Conservation (phyloP, 2,329 filamentous ascomycete genomes). For the Fusarium ambrosium region DNA sequence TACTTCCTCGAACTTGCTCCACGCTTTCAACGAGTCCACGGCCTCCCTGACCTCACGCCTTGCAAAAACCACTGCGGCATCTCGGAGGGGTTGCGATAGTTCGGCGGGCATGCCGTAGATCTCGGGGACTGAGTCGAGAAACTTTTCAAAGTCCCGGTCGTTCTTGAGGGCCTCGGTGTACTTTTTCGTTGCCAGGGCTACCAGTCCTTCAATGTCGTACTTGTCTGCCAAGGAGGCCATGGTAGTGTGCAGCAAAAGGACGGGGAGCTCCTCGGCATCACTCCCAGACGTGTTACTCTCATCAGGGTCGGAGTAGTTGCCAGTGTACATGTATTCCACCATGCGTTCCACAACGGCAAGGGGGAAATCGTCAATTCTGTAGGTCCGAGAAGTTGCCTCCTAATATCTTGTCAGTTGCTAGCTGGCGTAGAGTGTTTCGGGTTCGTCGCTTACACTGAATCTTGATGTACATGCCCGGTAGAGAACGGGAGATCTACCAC, state of each 20-base stretch:
- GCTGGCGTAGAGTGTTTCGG: too few relatives aligned
- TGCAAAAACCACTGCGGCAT: background rate
- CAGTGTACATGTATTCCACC: slow-evolving; percentile 36
- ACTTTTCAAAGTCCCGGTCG: background rate
- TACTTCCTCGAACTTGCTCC: background rate
- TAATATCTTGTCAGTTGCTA: background rate
- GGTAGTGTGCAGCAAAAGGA: background rate
- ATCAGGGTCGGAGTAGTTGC: background rate
- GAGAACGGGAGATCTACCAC: background rate
- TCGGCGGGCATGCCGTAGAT: slow-evolving; percentile 10
- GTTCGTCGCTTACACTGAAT: slow-evolving; percentile 6
- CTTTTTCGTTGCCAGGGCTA: slow-evolving; percentile 6
- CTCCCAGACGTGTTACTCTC: background rate
- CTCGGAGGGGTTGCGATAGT: slow-evolving; percentile 2
- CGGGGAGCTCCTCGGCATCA: background rate
- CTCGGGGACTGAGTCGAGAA: slow-evolving; percentile 12
- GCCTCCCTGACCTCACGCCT: background rate
- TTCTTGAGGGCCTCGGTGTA: background rate
- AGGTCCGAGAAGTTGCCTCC: slow-evolving; percentile 23
- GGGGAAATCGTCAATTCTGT: slow-evolving; percentile 7
- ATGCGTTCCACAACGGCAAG: slow-evolving; percentile 15
- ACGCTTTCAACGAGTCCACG: background rate
- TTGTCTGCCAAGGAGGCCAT: slow-evolving; percentile 31
- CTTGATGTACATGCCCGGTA: background rate
- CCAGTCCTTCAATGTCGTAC: slow-evolving; percentile 25